Evolutionary conservation across 2,329 filamentous ascomycete genomes (phyloP).

Genomic region (Simplicillium sp.): DNA sequence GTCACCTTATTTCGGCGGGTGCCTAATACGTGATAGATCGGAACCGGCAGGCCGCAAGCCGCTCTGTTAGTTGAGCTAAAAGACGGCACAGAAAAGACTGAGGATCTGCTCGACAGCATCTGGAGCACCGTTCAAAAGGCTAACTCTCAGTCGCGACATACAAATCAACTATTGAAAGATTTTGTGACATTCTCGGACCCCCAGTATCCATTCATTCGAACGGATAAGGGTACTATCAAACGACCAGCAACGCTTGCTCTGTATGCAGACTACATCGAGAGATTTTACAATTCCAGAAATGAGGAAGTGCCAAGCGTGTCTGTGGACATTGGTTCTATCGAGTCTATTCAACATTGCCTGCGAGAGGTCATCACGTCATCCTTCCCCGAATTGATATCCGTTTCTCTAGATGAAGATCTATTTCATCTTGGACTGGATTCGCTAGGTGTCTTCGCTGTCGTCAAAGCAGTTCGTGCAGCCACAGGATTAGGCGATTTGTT

Average conservation of each 20-base stretch:
- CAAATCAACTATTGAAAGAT: slow-evolving; percentile 29
- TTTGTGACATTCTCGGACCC: slow-evolving; percentile 29
- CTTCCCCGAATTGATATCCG: slow-evolving; percentile 9
- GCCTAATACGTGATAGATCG: slow-evolving; percentile 5
- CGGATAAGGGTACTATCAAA: slow-evolving; percentile 35
- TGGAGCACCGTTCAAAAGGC: slow-evolving; percentile 33
- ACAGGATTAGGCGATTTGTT: slow-evolving; percentile 18
- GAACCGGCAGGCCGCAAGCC: slow-evolving; percentile 15
- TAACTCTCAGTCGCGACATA: slow-evolving; percentile 27
- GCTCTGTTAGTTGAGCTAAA: slow-evolving; percentile 18
- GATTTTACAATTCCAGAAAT: slow-evolving; percentile 24
- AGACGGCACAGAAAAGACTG: slow-evolving; percentile 9
- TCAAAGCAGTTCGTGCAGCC: slow-evolving; percentile 20
- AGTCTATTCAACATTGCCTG: slow-evolving; percentile 11
- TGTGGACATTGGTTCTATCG: slow-evolving; percentile 13
- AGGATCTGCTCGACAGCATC: slow-evolving; percentile 27
- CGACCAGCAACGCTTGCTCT: slow-evolving; percentile 25
- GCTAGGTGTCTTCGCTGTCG: slow-evolving; percentile 15
- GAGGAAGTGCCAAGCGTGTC: slow-evolving; percentile 8
- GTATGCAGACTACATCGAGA: slow-evolving; percentile 36
- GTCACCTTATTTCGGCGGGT: too few relatives aligned
- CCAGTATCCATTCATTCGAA: slow-evolving; percentile 31
- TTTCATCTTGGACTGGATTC: slow-evolving; percentile 21
- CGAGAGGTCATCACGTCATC: slow-evolving; percentile 11
- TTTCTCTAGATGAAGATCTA: slow-evolving; percentile 13